Percentiles rank a stretch among this genome's conserved stretches.
phyloP scores from a whole-genome alignment of 73 alveolate species.

The Paramecium primaurelia region DNA sequence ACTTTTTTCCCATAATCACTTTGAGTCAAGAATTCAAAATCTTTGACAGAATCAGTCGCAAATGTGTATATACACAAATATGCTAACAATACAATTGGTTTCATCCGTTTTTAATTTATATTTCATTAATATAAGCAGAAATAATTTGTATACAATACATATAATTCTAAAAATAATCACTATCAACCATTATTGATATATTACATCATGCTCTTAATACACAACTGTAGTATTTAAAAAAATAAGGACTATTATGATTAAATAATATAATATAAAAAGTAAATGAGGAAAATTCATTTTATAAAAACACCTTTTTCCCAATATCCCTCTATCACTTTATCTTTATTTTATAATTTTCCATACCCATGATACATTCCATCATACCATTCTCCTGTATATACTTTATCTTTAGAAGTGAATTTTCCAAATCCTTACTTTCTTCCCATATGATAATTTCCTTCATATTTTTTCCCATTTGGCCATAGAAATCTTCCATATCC shows the following conservation, averaged over 20 bases:
- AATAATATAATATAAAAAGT: not conserved
- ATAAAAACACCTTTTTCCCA: not conserved
- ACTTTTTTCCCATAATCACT: conserved; percentile 30
- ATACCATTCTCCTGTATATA: conserved; percentile 73
- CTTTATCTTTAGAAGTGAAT: conserved; percentile 52
- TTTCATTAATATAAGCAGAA: not conserved
- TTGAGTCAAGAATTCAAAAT: not conserved
- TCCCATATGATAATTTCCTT: conserved; percentile 66
- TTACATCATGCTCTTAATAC: not conserved
- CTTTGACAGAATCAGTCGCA: not conserved
- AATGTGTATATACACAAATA: not conserved
- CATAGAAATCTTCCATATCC: conserved; percentile 67
- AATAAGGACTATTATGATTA: not conserved
- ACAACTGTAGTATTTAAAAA: not conserved
- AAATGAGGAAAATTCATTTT: not conserved
- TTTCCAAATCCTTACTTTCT: conserved; percentile 75
- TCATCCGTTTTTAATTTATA: conserved; percentile 49
- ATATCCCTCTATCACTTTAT: not conserved
- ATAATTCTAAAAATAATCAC: not conserved
- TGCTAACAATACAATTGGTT: not conserved
- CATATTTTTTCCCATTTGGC: conserved; percentile 74
- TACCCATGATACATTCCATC: conserved; percentile 76
- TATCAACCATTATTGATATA: not conserved
- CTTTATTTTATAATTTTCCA: conserved; percentile 46
- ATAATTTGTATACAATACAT: not conserved